These are phyloP conservation scores for Colletotrichum sp. DNA, from an alignment of 2,329 filamentous ascomycete species.

Conservation along the genomic window DNA sequence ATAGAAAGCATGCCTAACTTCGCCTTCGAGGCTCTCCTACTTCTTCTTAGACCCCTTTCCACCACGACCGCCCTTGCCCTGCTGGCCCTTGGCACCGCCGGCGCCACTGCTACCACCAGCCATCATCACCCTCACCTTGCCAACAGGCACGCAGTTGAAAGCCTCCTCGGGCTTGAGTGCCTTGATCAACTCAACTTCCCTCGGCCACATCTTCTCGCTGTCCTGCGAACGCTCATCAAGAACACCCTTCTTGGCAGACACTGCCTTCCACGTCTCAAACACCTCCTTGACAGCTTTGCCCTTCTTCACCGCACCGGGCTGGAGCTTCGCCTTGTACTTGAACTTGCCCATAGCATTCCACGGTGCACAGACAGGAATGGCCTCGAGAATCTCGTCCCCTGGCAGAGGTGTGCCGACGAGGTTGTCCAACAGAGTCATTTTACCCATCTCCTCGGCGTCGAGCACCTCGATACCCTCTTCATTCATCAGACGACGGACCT, in stretches of 20 bases:
- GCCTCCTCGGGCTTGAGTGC: constrained; percentile 82
- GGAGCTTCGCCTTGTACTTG: constrained; percentile 95
- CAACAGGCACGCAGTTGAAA: constrained; percentile 79
- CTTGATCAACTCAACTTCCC: constrained; percentile 85
- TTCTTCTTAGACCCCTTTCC: constrained; percentile 51
- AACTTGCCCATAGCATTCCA: constrained; percentile 69
- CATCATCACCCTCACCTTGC: constrained; percentile 82
- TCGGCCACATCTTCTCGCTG: constrained; percentile 80
- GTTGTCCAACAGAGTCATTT: constrained; percentile 64
- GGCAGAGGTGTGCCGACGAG: constrained; percentile 79
- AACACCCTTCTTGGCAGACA: constrained; percentile 61
- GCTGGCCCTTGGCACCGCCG: constrained; percentile 39
- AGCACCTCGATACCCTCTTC: constrained; percentile 63
- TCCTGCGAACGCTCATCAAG: constrained; percentile 66
- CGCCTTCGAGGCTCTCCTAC: not conserved
- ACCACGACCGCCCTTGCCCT: constrained; percentile 35
- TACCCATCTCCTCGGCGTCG: constrained; percentile 64
- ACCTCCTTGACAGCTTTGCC: constrained; percentile 94
- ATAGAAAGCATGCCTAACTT: not conserved
- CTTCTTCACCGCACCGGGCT: constrained; percentile 89
- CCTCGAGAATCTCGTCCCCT: constrained; percentile 82
- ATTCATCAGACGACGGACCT: constrained; percentile 64
- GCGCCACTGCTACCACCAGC: constrained; percentile 56
- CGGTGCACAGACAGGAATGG: constrained; percentile 67
- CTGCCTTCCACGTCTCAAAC: constrained; percentile 78